Conservation (phyloP, 2,329 filamentous ascomycete species). For the Aspergillus tubingensis region DNA sequence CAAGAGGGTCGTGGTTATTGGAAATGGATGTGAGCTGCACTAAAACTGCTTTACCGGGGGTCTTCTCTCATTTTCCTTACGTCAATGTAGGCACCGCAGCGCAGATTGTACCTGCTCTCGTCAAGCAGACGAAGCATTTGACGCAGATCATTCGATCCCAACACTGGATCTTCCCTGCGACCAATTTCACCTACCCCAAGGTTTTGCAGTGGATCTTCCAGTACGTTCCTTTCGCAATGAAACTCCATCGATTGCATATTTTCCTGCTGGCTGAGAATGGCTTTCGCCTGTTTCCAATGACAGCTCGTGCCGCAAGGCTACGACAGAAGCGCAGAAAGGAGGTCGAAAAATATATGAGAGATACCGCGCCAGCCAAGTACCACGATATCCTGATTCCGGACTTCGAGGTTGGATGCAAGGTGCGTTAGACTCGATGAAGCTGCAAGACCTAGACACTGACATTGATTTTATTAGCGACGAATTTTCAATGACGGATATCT, state of each 20-base stretch:
- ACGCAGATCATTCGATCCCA: slow-evolving; percentile 60
- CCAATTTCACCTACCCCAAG: slow-evolving; percentile 47
- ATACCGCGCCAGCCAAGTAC: slow-evolving; percentile 11
- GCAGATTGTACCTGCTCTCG: slow-evolving; percentile 29
- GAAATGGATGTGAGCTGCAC: slow-evolving; percentile 35
- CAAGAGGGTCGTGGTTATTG: slow-evolving; percentile 31
- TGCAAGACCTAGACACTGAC: not conserved
- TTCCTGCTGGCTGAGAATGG: slow-evolving; percentile 36
- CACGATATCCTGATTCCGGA: slow-evolving; percentile 15
- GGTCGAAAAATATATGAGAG: slow-evolving; percentile 8
- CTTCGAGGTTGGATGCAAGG: slow-evolving; percentile 18
- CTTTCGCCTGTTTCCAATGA: slow-evolving; percentile 41
- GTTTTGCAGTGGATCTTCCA: slow-evolving; percentile 52
- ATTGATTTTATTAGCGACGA: not conserved
- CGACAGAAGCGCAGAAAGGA: not conserved
- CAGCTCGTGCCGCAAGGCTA: slow-evolving; percentile 39
- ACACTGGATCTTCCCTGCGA: slow-evolving; percentile 56
- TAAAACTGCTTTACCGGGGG: too few species aligned
- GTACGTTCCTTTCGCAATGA: slow-evolving; percentile 48
- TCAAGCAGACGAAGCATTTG: slow-evolving; percentile 53
- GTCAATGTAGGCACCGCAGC: slow-evolving; percentile 24
- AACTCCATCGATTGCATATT: slow-evolving; percentile 38
- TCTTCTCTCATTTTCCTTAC: not conserved
- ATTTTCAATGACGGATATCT: slow-evolving; percentile 17
- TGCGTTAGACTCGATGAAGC: not conserved